These are phyloP conservation scores for Trichoderma afroharzianum DNA, from an alignment of 2,329 filamentous ascomycete genomes.

Conservation along the genomic window DNA sequence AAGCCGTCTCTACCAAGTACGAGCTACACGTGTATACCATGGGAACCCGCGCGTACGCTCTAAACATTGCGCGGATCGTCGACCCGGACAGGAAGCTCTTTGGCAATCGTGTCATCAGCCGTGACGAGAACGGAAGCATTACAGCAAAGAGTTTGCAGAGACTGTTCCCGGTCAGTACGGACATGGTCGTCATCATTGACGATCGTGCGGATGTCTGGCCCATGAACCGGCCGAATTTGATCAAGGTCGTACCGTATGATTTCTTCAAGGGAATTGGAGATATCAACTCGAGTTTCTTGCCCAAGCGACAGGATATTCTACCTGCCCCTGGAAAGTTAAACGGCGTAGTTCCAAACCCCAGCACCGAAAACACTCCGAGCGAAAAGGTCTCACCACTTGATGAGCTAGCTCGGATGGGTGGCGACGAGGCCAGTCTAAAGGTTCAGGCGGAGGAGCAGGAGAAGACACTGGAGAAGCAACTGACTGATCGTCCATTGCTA, in stretches of 20 bases:
- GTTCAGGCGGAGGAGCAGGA: slow-evolving; percentile 82
- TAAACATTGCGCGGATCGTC: slow-evolving; percentile 87
- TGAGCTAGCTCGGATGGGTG: slow-evolving; percentile 72
- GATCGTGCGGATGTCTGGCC: slow-evolving; percentile 95
- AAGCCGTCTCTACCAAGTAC: slow-evolving; percentile 73
- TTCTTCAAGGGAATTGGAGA: slow-evolving; percentile 98
- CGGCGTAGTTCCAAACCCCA: slow-evolving; percentile 19
- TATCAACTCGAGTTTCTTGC: slow-evolving; percentile 96
- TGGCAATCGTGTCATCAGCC: slow-evolving; percentile 89
- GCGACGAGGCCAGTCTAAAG: slow-evolving; percentile 63
- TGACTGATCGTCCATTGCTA: slow-evolving; percentile 83
- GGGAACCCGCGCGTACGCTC: slow-evolving; percentile 94
- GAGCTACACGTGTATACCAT: slow-evolving; percentile 99
- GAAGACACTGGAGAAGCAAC: slow-evolving; percentile 80
- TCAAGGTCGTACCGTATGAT: slow-evolving; percentile 93
- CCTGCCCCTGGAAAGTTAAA: slow-evolving; percentile 29
- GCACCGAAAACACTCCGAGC: neutral
- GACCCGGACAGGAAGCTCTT: slow-evolving; percentile 88
- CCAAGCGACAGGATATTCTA: slow-evolving; percentile 63
- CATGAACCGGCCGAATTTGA: slow-evolving; percentile 83
- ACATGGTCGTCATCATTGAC: slow-evolving; percentile 99
- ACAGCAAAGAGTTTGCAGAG: slow-evolving; percentile 85
- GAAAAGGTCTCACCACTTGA: slow-evolving; percentile 54
- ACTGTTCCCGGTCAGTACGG: slow-evolving; percentile 92
- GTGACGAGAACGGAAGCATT: slow-evolving; percentile 94